Evolutionary conservation across 2,329 filamentous ascomycete genomes (phyloP).

Genomic region (Pseudocercospora fuligena): DNA sequence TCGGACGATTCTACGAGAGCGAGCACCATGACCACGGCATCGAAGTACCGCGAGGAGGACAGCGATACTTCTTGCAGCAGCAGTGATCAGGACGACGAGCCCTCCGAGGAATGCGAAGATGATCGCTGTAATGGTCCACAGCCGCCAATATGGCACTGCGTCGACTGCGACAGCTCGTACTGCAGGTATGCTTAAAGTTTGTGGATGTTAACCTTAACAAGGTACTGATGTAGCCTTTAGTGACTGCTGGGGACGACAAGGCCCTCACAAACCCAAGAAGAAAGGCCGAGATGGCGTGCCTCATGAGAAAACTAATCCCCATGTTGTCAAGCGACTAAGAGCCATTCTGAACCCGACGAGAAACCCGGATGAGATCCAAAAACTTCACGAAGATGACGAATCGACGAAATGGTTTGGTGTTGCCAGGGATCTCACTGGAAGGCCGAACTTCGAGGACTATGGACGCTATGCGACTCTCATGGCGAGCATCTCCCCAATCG

Average conservation of each 20-base stretch:
- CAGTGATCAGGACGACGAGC: constrained; percentile 25
- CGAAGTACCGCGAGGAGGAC: constrained; percentile 14
- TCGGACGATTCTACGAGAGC: constrained; percentile 4
- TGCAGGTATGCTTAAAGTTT: constrained; percentile 34
- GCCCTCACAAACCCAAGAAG: constrained; percentile 41
- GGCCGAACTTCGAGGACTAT: constrained; percentile 47
- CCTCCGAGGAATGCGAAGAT: constrained; percentile 38
- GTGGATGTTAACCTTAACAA: background rate
- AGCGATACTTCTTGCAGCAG: constrained; percentile 23
- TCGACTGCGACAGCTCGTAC: constrained; percentile 42
- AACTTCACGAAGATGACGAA: constrained; percentile 44
- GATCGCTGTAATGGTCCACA: constrained; percentile 37
- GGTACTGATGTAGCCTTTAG: constrained; percentile 21
- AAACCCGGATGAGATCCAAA: constrained; percentile 39
- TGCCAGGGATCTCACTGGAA: constrained; percentile 36
- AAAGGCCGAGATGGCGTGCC: constrained; percentile 42
- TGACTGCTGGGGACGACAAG: constrained; percentile 40
- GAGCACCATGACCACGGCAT: constrained; percentile 10
- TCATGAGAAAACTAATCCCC: constrained; percentile 44
- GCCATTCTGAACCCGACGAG: constrained; percentile 36
- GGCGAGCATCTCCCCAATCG: constrained; percentile 39
- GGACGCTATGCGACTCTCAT: constrained; percentile 53
- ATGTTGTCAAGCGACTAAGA: constrained; percentile 36
- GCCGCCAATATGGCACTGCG: constrained; percentile 39
- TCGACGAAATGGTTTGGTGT: constrained; percentile 48